A percentile compares a stretch with the other conserved stretches of the same genome.
Conservation (phyloP, 2,329 filamentous ascomycete species). For the Aspergillus novoparasiticus region DNA sequence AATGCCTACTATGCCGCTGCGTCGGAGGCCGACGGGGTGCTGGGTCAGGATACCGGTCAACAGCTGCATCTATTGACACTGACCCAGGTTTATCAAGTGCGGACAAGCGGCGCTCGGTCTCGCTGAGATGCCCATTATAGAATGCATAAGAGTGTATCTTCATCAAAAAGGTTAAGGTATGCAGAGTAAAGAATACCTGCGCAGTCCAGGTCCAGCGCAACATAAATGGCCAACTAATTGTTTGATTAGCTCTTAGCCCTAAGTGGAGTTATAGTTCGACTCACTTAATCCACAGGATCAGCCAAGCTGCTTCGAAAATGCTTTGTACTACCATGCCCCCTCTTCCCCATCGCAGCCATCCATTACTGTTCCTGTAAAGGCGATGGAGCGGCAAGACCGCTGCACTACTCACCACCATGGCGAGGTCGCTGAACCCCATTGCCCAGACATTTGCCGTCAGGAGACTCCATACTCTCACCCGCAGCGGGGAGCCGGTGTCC, state of each 20-base stretch:
- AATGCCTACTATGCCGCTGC: constrained; percentile 17
- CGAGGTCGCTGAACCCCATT: constrained; percentile 76
- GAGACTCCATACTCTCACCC: constrained; percentile 82
- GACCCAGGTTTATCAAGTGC: constrained; percentile 77
- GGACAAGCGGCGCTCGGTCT: constrained; percentile 78
- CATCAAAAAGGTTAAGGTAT: constrained; percentile 91
- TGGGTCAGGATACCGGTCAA: constrained; percentile 69
- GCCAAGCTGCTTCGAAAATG: constrained; percentile 76
- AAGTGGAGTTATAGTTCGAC: constrained; percentile 23
- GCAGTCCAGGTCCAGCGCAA: constrained; percentile 95
- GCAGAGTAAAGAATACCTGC: constrained; percentile 90
- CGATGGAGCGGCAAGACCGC: constrained; percentile 74
- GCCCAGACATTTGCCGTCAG: constrained; percentile 90
- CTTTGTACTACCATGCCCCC: constrained; percentile 84
- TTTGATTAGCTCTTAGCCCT: constrained; percentile 22
- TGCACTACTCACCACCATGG: constrained; percentile 79
- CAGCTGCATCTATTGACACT: constrained; percentile 67
- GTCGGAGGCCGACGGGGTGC: constrained; percentile 33
- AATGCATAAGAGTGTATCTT: constrained; percentile 99
- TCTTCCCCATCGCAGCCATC: constrained; percentile 69
- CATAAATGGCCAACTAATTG: constrained; percentile 70
- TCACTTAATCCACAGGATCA: constrained; percentile 75
- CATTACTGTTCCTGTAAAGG: constrained; percentile 60
- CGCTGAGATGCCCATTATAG: constrained; percentile 93
- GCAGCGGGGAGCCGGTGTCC: constrained; percentile 85